Base-by-base conservation (phyloP, 257 asterid species). In the Mentha longifolia region DNA sequence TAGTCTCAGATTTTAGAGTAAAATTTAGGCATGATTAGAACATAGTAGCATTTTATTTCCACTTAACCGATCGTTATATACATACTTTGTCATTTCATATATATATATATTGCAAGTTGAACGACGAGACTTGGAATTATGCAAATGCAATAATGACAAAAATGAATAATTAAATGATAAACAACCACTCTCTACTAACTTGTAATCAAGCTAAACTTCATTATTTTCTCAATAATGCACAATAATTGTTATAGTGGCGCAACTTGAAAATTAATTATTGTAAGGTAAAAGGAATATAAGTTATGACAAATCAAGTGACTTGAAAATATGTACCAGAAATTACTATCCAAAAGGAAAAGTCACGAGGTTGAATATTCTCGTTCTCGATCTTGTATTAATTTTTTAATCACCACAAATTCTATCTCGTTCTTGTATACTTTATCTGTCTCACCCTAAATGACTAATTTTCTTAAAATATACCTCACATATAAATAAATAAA, bases 101-200 rank as follows among this genome's bases (percentile, higher is more conserved):
- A 15, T n/a, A n/a, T n/a, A n/a, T 16, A 61, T 58, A 45, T 11
- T 60, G 54, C 35, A 42, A 22, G 50, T 25, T 20, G 14, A n/a
- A n/a, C n/a, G n/a, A 9, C 55, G 16, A 37, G 42, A 68, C 20
- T 19, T 11, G 15, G 28, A 54, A 22, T 19, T 45, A 14, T 55
- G 64, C 43, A 42, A 42, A 39, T 22, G 28, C 65, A 68, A 55
- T 39, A 52, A 52, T 22, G 52, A 54, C 63, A 20, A n/a, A n/a
- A n/a, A 9, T 6, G 17, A 51, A 60, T 60, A 31, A 61, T 49
- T 49, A 14, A 57, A 67, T 1, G 9, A 33, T 51, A 46, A 33
- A 33, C 47, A 49, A 33, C 39, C 2, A 65, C 41, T 45, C 46
- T 41, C 12, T 42, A 22, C 50, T 16, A 37, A 61, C 65, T 62